Evolutionary conservation across 805 yeast species (phyloP).

Genomic region (Nakazawaea laoshanensis): DNA sequence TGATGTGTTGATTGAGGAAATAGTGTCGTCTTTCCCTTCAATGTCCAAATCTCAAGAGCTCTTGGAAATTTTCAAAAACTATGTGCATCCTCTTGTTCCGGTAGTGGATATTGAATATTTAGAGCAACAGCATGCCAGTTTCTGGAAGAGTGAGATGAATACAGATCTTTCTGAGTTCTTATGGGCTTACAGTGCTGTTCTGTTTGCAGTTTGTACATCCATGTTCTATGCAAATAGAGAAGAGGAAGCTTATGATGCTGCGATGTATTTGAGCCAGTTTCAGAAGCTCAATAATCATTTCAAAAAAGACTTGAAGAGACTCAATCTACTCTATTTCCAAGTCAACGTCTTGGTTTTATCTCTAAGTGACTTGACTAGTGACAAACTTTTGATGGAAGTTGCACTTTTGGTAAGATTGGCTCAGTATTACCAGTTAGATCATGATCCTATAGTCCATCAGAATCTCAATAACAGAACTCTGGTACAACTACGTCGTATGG

Average conservation of each 20-base stretch:
- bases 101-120: constrained; percentile 40
- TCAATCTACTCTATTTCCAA: constrained; percentile 33
- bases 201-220: too few species aligned
- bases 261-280: constrained; percentile 22
- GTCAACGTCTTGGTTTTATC: constrained; percentile 6
- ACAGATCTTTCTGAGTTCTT: constrained; percentile 30
- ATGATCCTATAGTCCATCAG: constrained; percentile 36
- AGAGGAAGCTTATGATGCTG: too few species aligned
- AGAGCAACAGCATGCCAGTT: constrained; percentile 35
- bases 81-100: constrained; percentile 51
- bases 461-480: constrained; percentile 35
- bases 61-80: constrained; percentile 35
- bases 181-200: constrained; percentile 32
- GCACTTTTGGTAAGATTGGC: constrained; percentile 44
- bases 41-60: constrained; percentile 41
- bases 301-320: constrained; percentile 35
- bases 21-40: constrained; percentile 35
- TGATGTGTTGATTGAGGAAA: too few species aligned
- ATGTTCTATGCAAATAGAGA: too few species aligned
- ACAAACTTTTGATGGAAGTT: constrained; percentile 50
- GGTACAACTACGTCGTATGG: constrained; percentile 36
- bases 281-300: constrained; percentile 39
- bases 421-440: constrained; percentile 40
- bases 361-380: constrained; percentile 25
- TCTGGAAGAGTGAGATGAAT: constrained; percentile 28